phyloP scores from a whole-genome alignment of 2,329 filamentous ascomycete genomes.

The Beauveria medogensis region DNA sequence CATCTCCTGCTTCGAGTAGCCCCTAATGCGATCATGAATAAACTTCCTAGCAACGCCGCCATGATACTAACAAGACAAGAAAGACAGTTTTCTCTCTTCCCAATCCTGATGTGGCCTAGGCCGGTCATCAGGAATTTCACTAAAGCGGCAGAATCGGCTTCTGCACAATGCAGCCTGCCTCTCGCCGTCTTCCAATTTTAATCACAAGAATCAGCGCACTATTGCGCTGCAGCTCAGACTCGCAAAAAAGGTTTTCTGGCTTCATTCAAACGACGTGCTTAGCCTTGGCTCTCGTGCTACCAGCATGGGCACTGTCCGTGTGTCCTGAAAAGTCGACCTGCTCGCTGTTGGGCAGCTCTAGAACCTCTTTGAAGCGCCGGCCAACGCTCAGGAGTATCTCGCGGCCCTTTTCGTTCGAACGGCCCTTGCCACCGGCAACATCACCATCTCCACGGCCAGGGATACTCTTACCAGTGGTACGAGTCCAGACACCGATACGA shows the following conservation, averaged over 20 bases:
- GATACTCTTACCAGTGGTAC: slow-evolving; percentile 80
- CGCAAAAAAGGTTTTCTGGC: background rate
- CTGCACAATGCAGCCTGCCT: background rate
- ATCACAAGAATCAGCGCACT: no score
- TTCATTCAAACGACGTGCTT: slow-evolving; percentile 75
- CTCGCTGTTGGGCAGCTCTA: slow-evolving; percentile 70
- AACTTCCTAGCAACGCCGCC: slow-evolving; percentile 27
- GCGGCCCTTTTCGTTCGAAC: slow-evolving; percentile 72
- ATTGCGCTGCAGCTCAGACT: slow-evolving; percentile 12
- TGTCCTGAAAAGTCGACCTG: slow-evolving; percentile 92
- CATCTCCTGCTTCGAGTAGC: slow-evolving; percentile 13
- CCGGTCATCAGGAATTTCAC: background rate
- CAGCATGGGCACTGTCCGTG: slow-evolving; percentile 85
- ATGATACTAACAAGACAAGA: slow-evolving; percentile 18
- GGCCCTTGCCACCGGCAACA: slow-evolving; percentile 67
- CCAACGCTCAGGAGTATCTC: slow-evolving; percentile 81
- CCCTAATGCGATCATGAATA: slow-evolving; percentile 13
- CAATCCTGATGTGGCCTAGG: background rate
- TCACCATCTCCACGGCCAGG: slow-evolving; percentile 67
- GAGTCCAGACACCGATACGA: slow-evolving; percentile 95
- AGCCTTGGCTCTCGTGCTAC: slow-evolving; percentile 91
- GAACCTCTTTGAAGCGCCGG: slow-evolving; percentile 82
- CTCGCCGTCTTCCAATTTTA: background rate
- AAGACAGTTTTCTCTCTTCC: slow-evolving; percentile 7
- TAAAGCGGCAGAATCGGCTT: background rate